Percentiles rank a stretch among this genome's conserved stretches.
Evolutionary conservation across 2,329 filamentous ascomycete species (phyloP).

Genomic region (Alternaria ventricosa): DNA sequence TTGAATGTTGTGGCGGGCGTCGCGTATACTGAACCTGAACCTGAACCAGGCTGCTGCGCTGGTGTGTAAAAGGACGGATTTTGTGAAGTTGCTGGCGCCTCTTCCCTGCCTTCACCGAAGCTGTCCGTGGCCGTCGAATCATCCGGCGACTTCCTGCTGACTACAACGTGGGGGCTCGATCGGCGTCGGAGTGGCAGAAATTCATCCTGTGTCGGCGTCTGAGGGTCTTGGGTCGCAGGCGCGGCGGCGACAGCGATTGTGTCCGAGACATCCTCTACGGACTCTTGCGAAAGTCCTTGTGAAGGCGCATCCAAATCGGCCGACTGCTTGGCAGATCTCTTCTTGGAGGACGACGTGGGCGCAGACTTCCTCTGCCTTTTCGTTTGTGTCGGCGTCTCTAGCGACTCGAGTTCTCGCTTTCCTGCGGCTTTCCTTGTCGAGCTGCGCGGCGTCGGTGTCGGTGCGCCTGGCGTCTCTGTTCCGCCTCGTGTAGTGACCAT

Average conservation of each 20-base stretch:
- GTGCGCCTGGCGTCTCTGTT: constrained; percentile 33
- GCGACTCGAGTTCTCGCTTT: constrained; percentile 39
- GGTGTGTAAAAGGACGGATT: constrained; percentile 32
- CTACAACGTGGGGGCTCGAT: constrained; percentile 32
- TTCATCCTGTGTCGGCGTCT: constrained; percentile 14
- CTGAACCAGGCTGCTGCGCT: constrained; percentile 20
- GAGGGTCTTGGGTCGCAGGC: constrained; percentile 1
- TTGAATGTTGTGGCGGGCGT: constrained; percentile 34
- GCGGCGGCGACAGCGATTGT: constrained; percentile 17
- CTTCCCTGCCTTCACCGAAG: constrained; percentile 10
- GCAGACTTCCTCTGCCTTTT: constrained; percentile 37
- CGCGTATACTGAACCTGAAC: constrained; percentile 18
- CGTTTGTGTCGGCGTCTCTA: constrained; percentile 37
- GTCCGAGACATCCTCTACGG: constrained; percentile 19
- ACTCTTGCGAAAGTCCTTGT: constrained; percentile 14
- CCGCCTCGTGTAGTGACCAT: constrained; percentile 48
- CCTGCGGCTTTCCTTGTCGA: constrained; percentile 30
- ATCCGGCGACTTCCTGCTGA: constrained; percentile 20
- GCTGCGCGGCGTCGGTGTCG: constrained; percentile 30
- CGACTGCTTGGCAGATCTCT: constrained; percentile 5
- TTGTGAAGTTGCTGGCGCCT: constrained; percentile 21
- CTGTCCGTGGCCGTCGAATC: constrained; percentile 8
- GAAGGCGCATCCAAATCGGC: background rate
- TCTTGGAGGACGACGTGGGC: constrained; percentile 15
- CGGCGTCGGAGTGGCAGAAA: constrained; percentile 31